phyloP scores from a whole-genome alignment of 139 green algal genomes.

The Astrephomene gubernaculifera region DNA sequence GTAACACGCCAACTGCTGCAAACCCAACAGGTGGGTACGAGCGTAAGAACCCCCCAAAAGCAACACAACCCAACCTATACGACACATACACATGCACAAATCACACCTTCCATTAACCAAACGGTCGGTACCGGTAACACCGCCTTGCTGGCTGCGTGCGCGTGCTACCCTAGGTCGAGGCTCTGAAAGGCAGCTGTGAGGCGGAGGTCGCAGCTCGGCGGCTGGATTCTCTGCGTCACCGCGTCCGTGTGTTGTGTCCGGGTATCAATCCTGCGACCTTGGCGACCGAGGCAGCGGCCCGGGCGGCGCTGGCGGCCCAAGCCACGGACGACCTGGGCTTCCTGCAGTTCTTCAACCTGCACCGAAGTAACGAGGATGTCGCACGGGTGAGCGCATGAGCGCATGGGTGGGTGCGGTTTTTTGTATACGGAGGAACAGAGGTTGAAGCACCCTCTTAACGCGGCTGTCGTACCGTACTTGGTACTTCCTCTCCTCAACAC shows the following conservation, averaged over 20 bases:
- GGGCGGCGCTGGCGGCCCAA: slow-evolving; percentile 23
- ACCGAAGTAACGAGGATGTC: slow-evolving; percentile 16
- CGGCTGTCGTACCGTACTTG: too few relatives aligned
- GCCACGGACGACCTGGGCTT: slow-evolving; percentile 63
- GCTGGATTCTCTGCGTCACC: slow-evolving; percentile 34
- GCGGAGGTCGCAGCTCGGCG: background rate
- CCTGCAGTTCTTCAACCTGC: slow-evolving; percentile 78
- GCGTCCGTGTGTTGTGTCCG: slow-evolving; percentile 60
- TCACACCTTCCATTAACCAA: too few relatives aligned
- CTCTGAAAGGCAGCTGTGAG: slow-evolving; percentile 1
- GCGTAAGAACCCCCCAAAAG: too few relatives aligned
- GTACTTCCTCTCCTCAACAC: too few relatives aligned
- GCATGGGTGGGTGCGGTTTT: too few relatives aligned
- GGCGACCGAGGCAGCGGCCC: slow-evolving; percentile 4
- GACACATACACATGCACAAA: too few relatives aligned
- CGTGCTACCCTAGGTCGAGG: too few relatives aligned
- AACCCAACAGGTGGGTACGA: background rate
- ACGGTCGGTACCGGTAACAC: too few relatives aligned
- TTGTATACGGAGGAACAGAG: too few relatives aligned
- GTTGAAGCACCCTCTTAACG: too few relatives aligned
- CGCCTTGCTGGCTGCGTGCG: too few relatives aligned
- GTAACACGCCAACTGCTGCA: slow-evolving; percentile 45
- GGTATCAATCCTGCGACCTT: slow-evolving; percentile 21
- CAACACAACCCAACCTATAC: too few relatives aligned
- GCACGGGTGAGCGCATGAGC: background rate